Evolutionary conservation across 805 yeast species (phyloP).

Genomic region (Kluyveromyces nonfermentans): DNA sequence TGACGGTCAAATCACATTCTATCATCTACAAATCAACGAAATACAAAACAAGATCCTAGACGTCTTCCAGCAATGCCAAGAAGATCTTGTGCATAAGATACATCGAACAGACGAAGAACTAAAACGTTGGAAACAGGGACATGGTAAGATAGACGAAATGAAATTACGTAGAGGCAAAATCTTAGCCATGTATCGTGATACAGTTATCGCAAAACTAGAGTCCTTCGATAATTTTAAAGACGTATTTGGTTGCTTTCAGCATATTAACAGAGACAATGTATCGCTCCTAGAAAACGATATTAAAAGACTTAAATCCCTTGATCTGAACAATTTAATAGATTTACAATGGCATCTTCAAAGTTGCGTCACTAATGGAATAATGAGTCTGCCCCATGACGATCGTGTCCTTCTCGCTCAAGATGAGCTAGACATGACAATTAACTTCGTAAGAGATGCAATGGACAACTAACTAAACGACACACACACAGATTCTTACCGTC

Average conservation of each 20-base stretch:
- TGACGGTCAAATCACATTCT: slow-evolving; percentile 28
- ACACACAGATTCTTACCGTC: slow-evolving; percentile 5
- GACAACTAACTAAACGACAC: slow-evolving; percentile 13
- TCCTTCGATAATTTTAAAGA: slow-evolving; percentile 4
- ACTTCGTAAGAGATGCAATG: slow-evolving; percentile 28
- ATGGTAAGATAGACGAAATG: slow-evolving; percentile 1
- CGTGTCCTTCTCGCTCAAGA: slow-evolving; percentile 10
- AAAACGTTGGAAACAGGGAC: slow-evolving; percentile 2
- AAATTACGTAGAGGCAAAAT: slow-evolving; percentile 3
- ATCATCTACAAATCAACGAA: slow-evolving; percentile 20
- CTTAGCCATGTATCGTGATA: slow-evolving; percentile 4
- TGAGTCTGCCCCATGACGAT: slow-evolving; percentile 21
- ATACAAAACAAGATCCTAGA: slow-evolving; percentile 13
- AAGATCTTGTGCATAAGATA: not conserved
- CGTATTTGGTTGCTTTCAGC: not conserved
- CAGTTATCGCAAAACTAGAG: slow-evolving; percentile 4
- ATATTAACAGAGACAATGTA: not conserved
- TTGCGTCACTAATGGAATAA: slow-evolving; percentile 23
- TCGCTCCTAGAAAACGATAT: slow-evolving; percentile 8
- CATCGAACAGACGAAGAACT: slow-evolving; percentile 1
- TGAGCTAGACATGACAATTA: slow-evolving; percentile 28
- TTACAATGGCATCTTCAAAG: slow-evolving; percentile 25
- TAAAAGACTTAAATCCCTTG: slow-evolving; percentile 5
- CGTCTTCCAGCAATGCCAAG: slow-evolving; percentile 12
- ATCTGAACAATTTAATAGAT: slow-evolving; percentile 23